Evolutionary conservation across 2,329 filamentous ascomycete genomes (phyloP).

Genomic region (Aspergillus sp.): DNA sequence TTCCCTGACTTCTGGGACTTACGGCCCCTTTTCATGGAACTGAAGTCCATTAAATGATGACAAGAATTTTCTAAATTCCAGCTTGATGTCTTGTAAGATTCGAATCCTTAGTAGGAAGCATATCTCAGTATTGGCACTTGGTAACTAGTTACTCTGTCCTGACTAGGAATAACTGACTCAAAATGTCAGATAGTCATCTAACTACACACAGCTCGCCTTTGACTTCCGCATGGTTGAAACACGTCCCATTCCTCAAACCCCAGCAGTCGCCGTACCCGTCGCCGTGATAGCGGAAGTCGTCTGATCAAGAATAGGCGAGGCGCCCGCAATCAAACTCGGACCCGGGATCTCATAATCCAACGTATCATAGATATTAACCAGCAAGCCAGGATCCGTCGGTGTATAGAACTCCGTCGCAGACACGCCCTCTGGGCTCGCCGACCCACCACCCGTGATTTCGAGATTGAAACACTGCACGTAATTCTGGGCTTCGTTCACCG

Average conservation of each 20-base stretch:
- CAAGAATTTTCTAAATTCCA: background rate
- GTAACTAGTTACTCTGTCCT: background rate
- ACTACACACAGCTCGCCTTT: background rate
- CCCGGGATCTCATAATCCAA: background rate
- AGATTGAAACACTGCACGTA: slow-evolving; percentile 1
- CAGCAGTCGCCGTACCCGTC: background rate
- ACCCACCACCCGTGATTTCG: background rate
- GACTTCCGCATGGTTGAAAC: background rate
- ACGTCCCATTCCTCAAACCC: too few species aligned
- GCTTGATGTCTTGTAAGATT: background rate
- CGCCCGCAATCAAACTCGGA: background rate
- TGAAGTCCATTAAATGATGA: slow-evolving; percentile 4
- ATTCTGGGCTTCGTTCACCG: background rate
- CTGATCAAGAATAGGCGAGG: background rate
- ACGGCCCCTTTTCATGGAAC: slow-evolving; percentile 1
- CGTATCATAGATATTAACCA: slow-evolving; percentile 1
- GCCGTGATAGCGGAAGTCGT: slow-evolving; percentile 1
- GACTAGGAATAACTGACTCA: too few species aligned
- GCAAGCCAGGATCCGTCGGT: background rate
- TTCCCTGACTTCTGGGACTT: background rate
- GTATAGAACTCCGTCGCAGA: background rate
- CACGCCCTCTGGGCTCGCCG: background rate
- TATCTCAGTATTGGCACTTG: background rate
- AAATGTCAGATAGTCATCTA: too few species aligned
- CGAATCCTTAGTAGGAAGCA: background rate